Evolutionary conservation across 1,284 basidiomycete genomes (phyloP).

Genomic region (Cerioporus squamosus): DNA sequence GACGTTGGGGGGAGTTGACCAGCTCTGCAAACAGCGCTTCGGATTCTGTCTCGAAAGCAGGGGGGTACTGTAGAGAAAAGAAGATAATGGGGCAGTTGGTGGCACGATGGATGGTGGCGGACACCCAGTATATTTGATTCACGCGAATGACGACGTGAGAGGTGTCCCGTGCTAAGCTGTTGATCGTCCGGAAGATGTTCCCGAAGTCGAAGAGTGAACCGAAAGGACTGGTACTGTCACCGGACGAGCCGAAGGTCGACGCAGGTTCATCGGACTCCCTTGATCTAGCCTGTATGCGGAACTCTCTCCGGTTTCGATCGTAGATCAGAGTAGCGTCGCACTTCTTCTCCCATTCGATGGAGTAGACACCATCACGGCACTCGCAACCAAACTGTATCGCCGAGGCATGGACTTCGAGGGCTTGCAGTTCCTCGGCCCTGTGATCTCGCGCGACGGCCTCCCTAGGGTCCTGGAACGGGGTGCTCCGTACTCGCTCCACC

Average conservation of each 20-base stretch:
- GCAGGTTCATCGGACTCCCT: too few species aligned
- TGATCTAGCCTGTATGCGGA: slow-evolving; percentile 39
- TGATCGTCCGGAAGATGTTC: too few species aligned
- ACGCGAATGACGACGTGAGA: slow-evolving; percentile 49
- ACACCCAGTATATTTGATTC: slow-evolving; percentile 45
- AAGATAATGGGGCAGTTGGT: slow-evolving; percentile 41
- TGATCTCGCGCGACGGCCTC: slow-evolving; percentile 32
- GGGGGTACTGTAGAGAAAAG: slow-evolving; percentile 47
- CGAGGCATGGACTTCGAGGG: slow-evolving; percentile 34
- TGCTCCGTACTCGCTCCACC: slow-evolving; percentile 45
- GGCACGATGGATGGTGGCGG: slow-evolving; percentile 34
- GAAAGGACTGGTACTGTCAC: too few species aligned
- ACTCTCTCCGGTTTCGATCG: slow-evolving; percentile 49
- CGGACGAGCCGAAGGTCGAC: too few species aligned
- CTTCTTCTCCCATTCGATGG: slow-evolving; percentile 57
- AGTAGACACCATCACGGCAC: slow-evolving; percentile 57
- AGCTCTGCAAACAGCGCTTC: slow-evolving; percentile 29
- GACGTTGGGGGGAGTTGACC: slow-evolving; percentile 28
- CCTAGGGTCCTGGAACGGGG: slow-evolving; percentile 52
- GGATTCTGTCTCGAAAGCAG: slow-evolving; percentile 44
- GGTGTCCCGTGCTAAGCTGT: not conserved
- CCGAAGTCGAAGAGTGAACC: too few species aligned
- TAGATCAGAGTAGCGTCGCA: slow-evolving; percentile 39
- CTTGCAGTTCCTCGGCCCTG: slow-evolving; percentile 33
- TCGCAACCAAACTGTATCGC: slow-evolving; percentile 57